A percentile compares a stretch with the other conserved stretches of the same genome.
phyloP scores from a whole-genome alignment of 352 stramenopile genomes.

The Pythium oligandrum region DNA sequence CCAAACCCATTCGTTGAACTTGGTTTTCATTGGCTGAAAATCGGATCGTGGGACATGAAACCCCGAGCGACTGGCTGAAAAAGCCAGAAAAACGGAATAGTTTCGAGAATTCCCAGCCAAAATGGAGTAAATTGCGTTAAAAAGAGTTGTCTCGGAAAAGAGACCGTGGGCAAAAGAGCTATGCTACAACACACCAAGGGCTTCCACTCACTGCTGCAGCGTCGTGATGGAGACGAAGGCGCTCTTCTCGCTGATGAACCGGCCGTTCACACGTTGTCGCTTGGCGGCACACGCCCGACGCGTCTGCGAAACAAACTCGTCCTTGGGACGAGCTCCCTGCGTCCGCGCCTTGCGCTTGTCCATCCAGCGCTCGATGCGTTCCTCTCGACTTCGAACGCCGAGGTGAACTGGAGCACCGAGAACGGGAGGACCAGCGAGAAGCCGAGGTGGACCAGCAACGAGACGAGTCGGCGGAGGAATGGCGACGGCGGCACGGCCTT shows the following conservation, averaged over 20 bases:
- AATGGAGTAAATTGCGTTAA: no score
- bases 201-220: slow-evolving; percentile 30
- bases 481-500: slow-evolving; percentile 15
- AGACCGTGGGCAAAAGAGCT: background rate
- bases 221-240: slow-evolving; percentile 62
- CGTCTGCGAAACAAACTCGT: slow-evolving; percentile 38
- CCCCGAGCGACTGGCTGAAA: no score
- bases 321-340: slow-evolving; percentile 10
- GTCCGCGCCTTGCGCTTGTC: slow-evolving; percentile 39
- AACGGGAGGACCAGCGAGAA: slow-evolving; percentile 12
- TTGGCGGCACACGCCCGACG: slow-evolving; percentile 56
- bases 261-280: slow-evolving; percentile 58
- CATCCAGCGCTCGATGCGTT: background rate
- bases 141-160: no score
- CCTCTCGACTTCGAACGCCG: no score
- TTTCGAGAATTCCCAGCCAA: no score
- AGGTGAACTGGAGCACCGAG: no score
- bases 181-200: background rate
- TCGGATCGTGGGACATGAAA: no score
- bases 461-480: slow-evolving; percentile 9
- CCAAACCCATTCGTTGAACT: no score
- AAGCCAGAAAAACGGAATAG: no score
- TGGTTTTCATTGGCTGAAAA: no score
- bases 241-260: slow-evolving; percentile 48
- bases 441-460: slow-evolving; percentile 26